Percentiles rank a stretch among this genome's conserved stretches.
Evolutionary conservation across 2,329 filamentous ascomycete species (phyloP).

Genomic region (Monilinia polystroma): DNA sequence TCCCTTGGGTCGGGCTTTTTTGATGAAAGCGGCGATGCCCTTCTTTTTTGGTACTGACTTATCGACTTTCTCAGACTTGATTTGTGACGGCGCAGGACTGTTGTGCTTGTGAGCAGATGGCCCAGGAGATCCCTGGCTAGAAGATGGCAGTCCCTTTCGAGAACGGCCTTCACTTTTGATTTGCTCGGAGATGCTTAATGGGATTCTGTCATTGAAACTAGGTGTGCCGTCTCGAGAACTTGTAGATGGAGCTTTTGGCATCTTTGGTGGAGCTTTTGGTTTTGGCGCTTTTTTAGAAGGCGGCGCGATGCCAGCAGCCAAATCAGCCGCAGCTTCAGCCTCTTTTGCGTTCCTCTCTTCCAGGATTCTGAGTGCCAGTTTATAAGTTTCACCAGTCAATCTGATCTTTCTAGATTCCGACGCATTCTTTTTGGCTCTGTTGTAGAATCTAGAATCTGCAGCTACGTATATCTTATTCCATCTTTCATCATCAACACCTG

Average conservation of each 20-base stretch:
- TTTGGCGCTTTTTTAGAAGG: slow-evolving; percentile 15
- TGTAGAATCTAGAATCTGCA: slow-evolving; percentile 40
- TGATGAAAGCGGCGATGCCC: slow-evolving; percentile 32
- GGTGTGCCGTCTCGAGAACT: slow-evolving; percentile 34
- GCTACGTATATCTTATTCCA: slow-evolving; percentile 40
- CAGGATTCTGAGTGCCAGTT: slow-evolving; percentile 34
- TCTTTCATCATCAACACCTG: slow-evolving; percentile 35
- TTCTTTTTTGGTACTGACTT: slow-evolving; percentile 35
- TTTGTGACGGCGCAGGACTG: slow-evolving; percentile 26
- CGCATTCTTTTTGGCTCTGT: slow-evolving; percentile 35
- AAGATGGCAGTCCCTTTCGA: slow-evolving; percentile 33
- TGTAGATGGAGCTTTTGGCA: slow-evolving; percentile 31
- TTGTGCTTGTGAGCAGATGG: slow-evolving; percentile 30
- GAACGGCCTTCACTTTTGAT: slow-evolving; percentile 38
- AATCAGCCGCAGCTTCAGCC: slow-evolving; percentile 29
- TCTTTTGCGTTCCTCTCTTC: slow-evolving; percentile 31
- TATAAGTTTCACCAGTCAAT: slow-evolving; percentile 32
- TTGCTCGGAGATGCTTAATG: slow-evolving; percentile 38
- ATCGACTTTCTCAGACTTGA: slow-evolving; percentile 29
- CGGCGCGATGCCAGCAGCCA: slow-evolving; percentile 18
- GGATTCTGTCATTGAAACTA: slow-evolving; percentile 24
- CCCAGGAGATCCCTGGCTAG: slow-evolving; percentile 35
- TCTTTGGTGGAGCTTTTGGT: slow-evolving; percentile 26
- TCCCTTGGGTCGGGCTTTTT: slow-evolving; percentile 28
- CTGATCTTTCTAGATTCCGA: slow-evolving; percentile 35